phyloP scores from a whole-genome alignment of 2,329 filamentous ascomycete genomes.

The Curvularia spicifera region DNA sequence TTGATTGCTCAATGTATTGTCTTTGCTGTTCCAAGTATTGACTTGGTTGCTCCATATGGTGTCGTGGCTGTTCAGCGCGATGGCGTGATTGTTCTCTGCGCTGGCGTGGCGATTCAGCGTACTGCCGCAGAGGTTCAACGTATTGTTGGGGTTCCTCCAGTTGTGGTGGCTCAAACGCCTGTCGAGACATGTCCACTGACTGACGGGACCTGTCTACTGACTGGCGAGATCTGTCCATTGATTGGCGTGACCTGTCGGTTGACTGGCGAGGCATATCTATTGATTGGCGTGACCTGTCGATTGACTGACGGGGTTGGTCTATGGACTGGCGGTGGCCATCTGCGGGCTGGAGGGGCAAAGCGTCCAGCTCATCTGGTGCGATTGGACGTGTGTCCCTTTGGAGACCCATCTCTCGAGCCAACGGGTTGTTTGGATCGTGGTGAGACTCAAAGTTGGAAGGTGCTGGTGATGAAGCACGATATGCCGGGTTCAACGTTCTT shows the following conservation, averaged over 20 bases:
- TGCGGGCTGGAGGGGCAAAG: slow-evolving; percentile 24
- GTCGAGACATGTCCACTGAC: slow-evolving; percentile 7
- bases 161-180: slow-evolving; percentile 7
- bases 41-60: slow-evolving; percentile 7
- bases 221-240: slow-evolving; percentile 8
- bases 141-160: slow-evolving; percentile 6
- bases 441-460: slow-evolving; percentile 93
- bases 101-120: slow-evolving; percentile 6
- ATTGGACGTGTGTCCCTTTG: slow-evolving; percentile 43
- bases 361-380: slow-evolving; percentile 33
- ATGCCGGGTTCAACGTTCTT: slow-evolving; percentile 92
- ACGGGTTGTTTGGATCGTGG: slow-evolving; percentile 78
- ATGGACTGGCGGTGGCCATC: slow-evolving; percentile 22
- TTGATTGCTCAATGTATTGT: slow-evolving; percentile 11
- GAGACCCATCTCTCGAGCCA: slow-evolving; percentile 73
- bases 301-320: slow-evolving; percentile 6
- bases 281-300: slow-evolving; percentile 6
- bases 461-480: slow-evolving; percentile 93
- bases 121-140: slow-evolving; percentile 6
- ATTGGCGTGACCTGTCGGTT: slow-evolving; percentile 23
- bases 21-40: slow-evolving; percentile 10
- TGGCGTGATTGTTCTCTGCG: slow-evolving; percentile 3
- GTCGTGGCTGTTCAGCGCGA: slow-evolving; percentile 2
- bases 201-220: slow-evolving; percentile 4
- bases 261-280: slow-evolving; percentile 2